A percentile compares a stretch with the other conserved stretches of the same genome.
Evolutionary conservation across 352 stramenopile genomes (phyloP).

Genomic region (Globisporangium iwayamae): DNA sequence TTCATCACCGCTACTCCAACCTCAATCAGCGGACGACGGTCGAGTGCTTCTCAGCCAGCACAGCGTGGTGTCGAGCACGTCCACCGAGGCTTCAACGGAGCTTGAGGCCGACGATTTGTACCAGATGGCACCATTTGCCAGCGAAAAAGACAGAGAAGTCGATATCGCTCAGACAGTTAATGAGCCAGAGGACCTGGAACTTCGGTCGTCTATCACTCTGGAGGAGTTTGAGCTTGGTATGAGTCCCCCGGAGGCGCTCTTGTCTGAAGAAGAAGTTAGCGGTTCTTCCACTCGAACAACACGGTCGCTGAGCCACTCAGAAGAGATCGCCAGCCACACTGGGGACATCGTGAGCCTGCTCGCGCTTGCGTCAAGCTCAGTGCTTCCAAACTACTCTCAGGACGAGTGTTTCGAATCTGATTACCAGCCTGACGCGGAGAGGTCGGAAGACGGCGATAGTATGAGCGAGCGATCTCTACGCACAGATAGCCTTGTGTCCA

Average conservation of each 20-base stretch:
- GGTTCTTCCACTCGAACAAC: neutral
- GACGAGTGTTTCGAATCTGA: conserved; percentile 1
- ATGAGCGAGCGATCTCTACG: neutral
- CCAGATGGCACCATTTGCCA: conserved; percentile 4
- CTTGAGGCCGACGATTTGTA: neutral
- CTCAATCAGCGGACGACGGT: neutral
- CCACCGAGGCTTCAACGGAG: conserved; percentile 8
- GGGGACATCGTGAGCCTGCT: conserved; percentile 19
- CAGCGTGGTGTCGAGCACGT: conserved; percentile 1
- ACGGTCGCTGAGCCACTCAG: conserved; percentile 6
- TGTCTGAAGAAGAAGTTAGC: conserved; percentile 2
- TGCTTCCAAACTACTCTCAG: conserved; percentile 16
- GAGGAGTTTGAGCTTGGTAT: conserved; percentile 60
- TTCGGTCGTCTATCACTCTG: conserved; percentile 36
- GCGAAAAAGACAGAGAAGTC: conserved; percentile 10
- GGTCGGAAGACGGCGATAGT: conserved; percentile 3
- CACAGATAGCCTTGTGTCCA: neutral
- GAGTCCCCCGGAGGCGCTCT: conserved; percentile 16
- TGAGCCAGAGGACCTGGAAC: conserved; percentile 23
- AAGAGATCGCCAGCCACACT: neutral
- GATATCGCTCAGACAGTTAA: neutral
- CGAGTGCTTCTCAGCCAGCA: conserved; percentile 7
- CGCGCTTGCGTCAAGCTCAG: conserved; percentile 26
- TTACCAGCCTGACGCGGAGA: conserved; percentile 6
- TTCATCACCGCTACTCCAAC: neutral